A percentile compares a stretch with the other conserved stretches of the same genome.
phyloP scores from a whole-genome alignment of 305 asterid species.

The Fraxinus sp. region DNA sequence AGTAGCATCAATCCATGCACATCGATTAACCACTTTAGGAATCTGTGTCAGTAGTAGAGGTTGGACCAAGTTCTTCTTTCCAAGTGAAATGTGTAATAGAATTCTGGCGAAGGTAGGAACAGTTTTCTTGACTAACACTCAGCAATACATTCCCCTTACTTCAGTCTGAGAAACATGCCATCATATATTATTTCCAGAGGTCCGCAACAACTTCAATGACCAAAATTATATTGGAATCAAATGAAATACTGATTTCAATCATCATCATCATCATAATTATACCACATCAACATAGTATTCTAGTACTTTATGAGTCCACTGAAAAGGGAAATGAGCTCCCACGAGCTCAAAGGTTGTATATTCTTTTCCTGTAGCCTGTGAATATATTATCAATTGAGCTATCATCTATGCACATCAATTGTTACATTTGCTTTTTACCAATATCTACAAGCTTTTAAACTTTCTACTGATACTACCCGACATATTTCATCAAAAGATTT shows the following conservation, averaged over 20 bases:
- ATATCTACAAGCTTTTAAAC: not conserved
- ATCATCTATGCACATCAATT: not conserved
- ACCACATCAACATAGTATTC: not conserved
- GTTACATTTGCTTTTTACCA: not conserved
- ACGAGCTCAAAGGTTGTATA: not conserved
- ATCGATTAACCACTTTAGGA: slow-evolving; percentile 30
- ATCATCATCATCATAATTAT: not conserved
- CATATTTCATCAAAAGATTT: not conserved
- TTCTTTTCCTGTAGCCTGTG: not conserved
- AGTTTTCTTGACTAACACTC: slow-evolving; percentile 72
- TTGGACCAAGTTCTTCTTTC: slow-evolving; percentile 79
- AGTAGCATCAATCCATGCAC: slow-evolving; percentile 89
- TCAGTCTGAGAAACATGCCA: slow-evolving; percentile 51
- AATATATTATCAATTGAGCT: not conserved
- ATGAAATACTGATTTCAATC: not conserved
- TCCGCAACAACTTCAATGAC: slow-evolving; percentile 6
- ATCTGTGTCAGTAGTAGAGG: slow-evolving; percentile 85
- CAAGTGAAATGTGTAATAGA: slow-evolving; percentile 74
- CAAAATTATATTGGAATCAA: slow-evolving; percentile 1
- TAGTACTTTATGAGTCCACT: not conserved
- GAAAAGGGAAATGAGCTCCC: not conserved
- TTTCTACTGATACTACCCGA: not conserved
- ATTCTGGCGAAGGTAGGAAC: slow-evolving; percentile 91
- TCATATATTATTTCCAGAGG: not conserved
- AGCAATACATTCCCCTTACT: slow-evolving; percentile 73